Evolutionary conservation across 345 rosid genomes (phyloP).

Genomic region (Cochlearia excelsa): DNA sequence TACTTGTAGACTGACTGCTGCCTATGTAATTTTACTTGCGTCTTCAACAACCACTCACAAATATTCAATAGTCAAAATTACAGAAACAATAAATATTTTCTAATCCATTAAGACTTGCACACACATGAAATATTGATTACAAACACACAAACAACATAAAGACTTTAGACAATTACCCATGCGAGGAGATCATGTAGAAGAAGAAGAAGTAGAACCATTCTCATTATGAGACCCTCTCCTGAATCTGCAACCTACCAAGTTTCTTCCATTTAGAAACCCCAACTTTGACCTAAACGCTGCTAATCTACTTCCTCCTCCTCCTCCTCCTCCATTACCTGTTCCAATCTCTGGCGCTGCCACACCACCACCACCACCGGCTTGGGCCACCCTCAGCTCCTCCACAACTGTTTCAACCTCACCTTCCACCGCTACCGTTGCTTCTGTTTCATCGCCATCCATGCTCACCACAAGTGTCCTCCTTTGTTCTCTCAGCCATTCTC

Average conservation of each 20-base stretch:
- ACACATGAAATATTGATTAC: no score
- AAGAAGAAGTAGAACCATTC: slow-evolving; percentile 38
- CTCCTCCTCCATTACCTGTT: slow-evolving; percentile 30
- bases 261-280: slow-evolving; percentile 56
- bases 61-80: no score
- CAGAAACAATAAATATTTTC: no score
- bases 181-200: not conserved
- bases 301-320: slow-evolving; percentile 49
- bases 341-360: slow-evolving; percentile 29
- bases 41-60: no score
- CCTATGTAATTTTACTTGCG: no score
- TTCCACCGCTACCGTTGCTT: slow-evolving; percentile 19
- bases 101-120: not conserved
- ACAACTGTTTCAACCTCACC: slow-evolving; percentile 36
- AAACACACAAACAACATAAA: no score
- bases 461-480: slow-evolving; percentile 60
- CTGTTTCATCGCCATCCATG: slow-evolving; percentile 50
- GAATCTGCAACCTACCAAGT: slow-evolving; percentile 50
- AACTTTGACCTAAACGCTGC: slow-evolving; percentile 49
- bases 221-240: slow-evolving; percentile 54
- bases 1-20: no score
- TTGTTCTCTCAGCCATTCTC: slow-evolving; percentile 54
- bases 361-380: slow-evolving; percentile 43
- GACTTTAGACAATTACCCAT: not conserved
- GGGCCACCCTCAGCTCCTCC: slow-evolving; percentile 52